A percentile compares a stretch with the other conserved stretches of the same genome.
These are phyloP conservation scores for Solanum piurae DNA, from an alignment of 257 asterid genomes.

Conservation along the genomic window DNA sequence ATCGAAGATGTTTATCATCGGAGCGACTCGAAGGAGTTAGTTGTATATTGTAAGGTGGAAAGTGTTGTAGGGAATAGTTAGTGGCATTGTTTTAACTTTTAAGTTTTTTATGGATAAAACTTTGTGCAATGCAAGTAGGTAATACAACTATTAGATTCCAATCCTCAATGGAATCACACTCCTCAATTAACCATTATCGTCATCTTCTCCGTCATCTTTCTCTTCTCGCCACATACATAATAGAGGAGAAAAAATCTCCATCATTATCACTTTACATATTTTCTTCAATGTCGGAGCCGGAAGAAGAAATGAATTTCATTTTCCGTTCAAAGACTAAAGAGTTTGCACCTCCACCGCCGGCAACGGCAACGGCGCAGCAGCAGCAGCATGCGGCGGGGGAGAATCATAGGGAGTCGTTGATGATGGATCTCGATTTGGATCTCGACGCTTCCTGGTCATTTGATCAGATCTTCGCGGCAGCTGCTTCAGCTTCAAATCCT, in stretches of 20 bases:
- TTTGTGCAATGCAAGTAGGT: not conserved
- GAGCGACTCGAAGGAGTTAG: not conserved
- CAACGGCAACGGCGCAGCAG: not conserved
- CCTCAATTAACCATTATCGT: not conserved
- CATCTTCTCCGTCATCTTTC: not conserved
- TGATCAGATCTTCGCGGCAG: slow-evolving; percentile 66
- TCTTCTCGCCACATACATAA: not conserved
- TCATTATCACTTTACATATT: not conserved
- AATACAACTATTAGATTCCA: slow-evolving; percentile 13
- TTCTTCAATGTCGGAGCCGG: slow-evolving; percentile 40
- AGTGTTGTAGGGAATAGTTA: not conserved
- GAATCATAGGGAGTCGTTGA: slow-evolving; percentile 4
- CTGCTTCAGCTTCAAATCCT: slow-evolving; percentile 18
- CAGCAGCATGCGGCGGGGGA: slow-evolving; percentile 5
- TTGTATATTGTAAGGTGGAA: not conserved
- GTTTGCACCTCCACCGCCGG: slow-evolving; percentile 1
- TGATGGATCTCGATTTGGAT: slow-evolving; percentile 77
- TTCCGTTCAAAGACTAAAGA: slow-evolving; percentile 9
- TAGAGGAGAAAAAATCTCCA: not conserved
- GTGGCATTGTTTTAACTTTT: not conserved
- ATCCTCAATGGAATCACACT: slow-evolving; percentile 8
- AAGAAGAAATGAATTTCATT: slow-evolving; percentile 14
- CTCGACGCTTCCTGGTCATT: slow-evolving; percentile 67
- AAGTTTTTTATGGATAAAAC: not conserved
- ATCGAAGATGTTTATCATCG: not conserved